Evolutionary conservation across 2,329 filamentous ascomycete species (phyloP).

Genomic region (Aaosphaeria arxii): DNA sequence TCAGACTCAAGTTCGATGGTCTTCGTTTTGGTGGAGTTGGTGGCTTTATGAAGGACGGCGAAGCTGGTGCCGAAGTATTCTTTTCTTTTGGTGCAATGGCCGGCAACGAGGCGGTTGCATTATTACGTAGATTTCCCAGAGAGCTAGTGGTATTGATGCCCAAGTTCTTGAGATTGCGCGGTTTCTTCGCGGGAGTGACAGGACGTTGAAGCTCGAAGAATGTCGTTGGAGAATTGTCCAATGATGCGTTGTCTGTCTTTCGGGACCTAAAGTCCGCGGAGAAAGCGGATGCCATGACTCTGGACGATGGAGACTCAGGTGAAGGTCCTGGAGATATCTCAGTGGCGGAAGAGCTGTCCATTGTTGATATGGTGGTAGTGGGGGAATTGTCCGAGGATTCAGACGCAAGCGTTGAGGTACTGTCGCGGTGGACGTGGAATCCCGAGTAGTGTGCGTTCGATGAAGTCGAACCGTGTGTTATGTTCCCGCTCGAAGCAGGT

Average conservation of each 20-base stretch:
- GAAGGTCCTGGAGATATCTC: conserved; percentile 88
- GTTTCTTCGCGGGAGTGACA: conserved; percentile 59
- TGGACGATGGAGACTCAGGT: conserved; percentile 79
- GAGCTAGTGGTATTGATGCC: conserved; percentile 67
- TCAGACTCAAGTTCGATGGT: conserved; percentile 74
- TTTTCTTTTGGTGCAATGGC: conserved; percentile 46
- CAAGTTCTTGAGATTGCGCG: conserved; percentile 80
- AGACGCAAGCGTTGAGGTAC: conserved; percentile 73
- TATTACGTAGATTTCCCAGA: conserved; percentile 44
- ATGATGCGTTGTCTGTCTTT: conserved; percentile 31
- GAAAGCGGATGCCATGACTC: conserved; percentile 69
- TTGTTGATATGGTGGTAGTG: conserved; percentile 88
- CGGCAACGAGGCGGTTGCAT: conserved; percentile 49
- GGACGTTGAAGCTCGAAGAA: conserved; percentile 52
- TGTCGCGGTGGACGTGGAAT: conserved; percentile 63
- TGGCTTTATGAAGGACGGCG: conserved; percentile 78
- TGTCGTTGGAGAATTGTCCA: conserved; percentile 48
- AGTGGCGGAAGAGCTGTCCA: conserved; percentile 84
- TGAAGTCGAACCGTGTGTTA: conserved; percentile 18
- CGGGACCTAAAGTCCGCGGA: conserved; percentile 52
- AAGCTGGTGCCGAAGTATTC: conserved; percentile 61
- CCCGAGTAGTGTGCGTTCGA: conserved; percentile 31
- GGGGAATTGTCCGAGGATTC: conserved; percentile 93
- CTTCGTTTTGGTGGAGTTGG: conserved; percentile 67
- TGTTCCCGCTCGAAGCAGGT: conserved; percentile 34